Evolutionary conservation across 192 early-diverging fungal genomes (phyloP), one percentile per base, ranked within the genome.

Genomic region (Gaertneriomyces semiglobifer): DNA sequence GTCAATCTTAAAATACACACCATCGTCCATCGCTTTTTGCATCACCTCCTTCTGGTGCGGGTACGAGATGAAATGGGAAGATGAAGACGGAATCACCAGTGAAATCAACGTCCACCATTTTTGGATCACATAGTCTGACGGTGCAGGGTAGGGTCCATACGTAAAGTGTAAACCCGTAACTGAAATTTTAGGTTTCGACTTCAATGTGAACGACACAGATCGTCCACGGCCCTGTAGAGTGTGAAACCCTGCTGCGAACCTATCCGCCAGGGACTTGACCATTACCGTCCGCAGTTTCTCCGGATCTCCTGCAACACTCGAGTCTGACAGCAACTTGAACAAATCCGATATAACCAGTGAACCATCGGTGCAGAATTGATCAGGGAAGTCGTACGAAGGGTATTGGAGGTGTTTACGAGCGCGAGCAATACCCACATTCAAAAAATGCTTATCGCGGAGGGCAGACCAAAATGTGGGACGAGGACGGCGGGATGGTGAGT

Each of bases 71-170:
- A 70, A 74, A 20, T 52, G n/a, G 6, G 46, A 48, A 43, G 71
- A 55, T 18, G 64, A 54, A 61, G 58, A 19, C 5, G 80, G 80
- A 6, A 81, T 73, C 25, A 72, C 53, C 44, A 78, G 57, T 42
- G 70, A 58, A 19, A 78, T 58, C 59, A 74, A 58, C 39, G 53
- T 60, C 45, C 70, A 66, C 80, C 80, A 81, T 53, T 76, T 66
- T 53, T 81, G 80, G 18, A 60, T 53, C 12, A 74, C 57, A 55
- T 78, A 76, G 18, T 63, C 72, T 16, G 64, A 56, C 10, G 80
- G 76, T 7, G 67, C 62, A 6, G 80, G 76, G 44, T 65, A 78
- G 20, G 80, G 80, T 5, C 80, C 80, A 57, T 74, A 81, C 33
- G 72, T 68, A 53, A 77, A 75, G 68, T 81, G 74, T 41, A 65